A percentile compares a stretch with the other conserved stretches of the same genome.
Conservation (phyloP, 2,329 filamentous ascomycete genomes). For the Neopestalotiopsis sp. region DNA sequence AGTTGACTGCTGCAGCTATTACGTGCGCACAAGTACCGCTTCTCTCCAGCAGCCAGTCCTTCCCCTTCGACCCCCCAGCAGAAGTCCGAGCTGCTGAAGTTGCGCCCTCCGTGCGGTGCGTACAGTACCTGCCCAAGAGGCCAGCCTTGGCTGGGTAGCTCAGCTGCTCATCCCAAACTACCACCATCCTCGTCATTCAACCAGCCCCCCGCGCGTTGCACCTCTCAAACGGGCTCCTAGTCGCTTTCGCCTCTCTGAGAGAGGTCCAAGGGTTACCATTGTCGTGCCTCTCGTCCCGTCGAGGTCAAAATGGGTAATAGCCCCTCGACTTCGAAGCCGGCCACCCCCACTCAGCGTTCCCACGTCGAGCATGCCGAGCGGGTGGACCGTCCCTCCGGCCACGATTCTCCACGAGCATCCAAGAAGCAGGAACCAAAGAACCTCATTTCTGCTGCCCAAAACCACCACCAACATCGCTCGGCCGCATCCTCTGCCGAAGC, state of each 20-base stretch:
- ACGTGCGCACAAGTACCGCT: not conserved
- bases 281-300: not conserved
- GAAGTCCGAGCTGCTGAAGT: not conserved
- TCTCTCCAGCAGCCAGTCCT: not conserved
- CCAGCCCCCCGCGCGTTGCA: constrained; percentile 3
- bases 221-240: constrained; percentile 8
- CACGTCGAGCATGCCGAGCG: constrained; percentile 29
- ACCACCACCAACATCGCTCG: constrained; percentile 53
- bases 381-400: constrained; percentile 30
- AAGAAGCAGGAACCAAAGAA: constrained; percentile 56
- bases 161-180: constrained; percentile 10
- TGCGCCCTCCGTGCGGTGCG: not conserved
- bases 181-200: constrained; percentile 12
- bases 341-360: constrained; percentile 37
- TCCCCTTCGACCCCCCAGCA: not conserved
- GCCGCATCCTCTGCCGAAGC: constrained; percentile 64
- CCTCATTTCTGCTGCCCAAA: constrained; percentile 54
- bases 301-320: constrained; percentile 19
- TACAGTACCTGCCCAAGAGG: not conserved
- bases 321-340: constrained; percentile 37
- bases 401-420: constrained; percentile 40
- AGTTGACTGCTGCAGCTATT: not conserved
- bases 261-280: not conserved
- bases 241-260: not conserved
- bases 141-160: not conserved